Conservation (phyloP, 169 alveolate species). For the Eimeria brunetti region DNA sequence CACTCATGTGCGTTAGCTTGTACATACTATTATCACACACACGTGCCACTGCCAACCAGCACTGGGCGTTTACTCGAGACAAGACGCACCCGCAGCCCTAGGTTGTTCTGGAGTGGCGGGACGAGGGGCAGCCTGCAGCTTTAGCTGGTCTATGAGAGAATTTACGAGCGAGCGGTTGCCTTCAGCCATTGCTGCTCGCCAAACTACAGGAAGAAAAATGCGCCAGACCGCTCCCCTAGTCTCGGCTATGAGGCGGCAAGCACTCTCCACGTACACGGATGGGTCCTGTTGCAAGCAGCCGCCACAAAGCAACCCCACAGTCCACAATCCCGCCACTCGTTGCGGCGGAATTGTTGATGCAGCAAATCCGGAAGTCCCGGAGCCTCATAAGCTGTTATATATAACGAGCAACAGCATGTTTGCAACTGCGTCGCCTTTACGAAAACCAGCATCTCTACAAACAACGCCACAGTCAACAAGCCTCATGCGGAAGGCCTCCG, state of each 20-base stretch:
- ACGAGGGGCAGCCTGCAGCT: slow-evolving; percentile 62
- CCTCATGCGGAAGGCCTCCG: background rate
- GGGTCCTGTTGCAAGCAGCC: slow-evolving; percentile 57
- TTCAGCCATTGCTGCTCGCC: slow-evolving; percentile 80
- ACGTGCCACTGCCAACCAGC: background rate
- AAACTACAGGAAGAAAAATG: slow-evolving; percentile 64
- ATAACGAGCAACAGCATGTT: background rate
- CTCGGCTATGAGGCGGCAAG: slow-evolving; percentile 71
- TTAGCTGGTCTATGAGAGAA: slow-evolving; percentile 63
- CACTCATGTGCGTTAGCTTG: background rate
- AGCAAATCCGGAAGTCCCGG: background rate
- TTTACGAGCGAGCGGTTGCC: slow-evolving; percentile 74
- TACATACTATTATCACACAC: background rate
- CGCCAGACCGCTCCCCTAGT: slow-evolving; percentile 77
- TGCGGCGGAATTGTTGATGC: background rate
- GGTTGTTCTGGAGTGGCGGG: slow-evolving; percentile 26
- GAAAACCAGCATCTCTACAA: background rate
- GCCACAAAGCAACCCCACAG: background rate
- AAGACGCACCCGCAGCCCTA: background rate
- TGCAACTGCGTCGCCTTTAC: background rate
- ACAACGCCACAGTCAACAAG: background rate
- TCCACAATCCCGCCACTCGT: background rate
- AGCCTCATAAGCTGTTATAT: background rate
- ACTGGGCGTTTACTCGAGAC: background rate
- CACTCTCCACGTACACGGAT: slow-evolving; percentile 61